Percentiles rank a stretch among this genome's conserved stretches.
Evolutionary conservation across 495 filamentous ascomycete species (phyloP).

Genomic region (Neurospora sp.): DNA sequence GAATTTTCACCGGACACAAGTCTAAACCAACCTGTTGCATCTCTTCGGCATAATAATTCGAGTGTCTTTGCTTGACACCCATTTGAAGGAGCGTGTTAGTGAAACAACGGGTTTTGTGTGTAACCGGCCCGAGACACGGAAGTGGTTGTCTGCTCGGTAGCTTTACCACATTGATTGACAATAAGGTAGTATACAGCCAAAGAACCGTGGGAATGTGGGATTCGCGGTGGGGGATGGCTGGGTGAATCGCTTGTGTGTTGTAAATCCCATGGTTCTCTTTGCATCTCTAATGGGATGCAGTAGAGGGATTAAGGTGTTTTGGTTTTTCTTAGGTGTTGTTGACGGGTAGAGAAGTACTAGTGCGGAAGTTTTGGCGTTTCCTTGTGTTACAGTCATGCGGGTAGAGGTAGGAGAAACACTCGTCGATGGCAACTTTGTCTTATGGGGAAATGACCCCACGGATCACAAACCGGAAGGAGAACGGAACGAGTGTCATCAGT

Average conservation of each 20-base stretch:
- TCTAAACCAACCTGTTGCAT: background rate
- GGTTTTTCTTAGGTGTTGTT: background rate
- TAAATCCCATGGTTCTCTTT: background rate
- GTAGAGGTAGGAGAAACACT: background rate
- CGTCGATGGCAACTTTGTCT: background rate
- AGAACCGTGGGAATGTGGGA: background rate
- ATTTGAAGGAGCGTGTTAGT: background rate
- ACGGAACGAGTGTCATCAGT: background rate
- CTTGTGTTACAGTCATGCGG: background rate
- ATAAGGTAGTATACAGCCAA: background rate
- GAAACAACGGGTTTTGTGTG: background rate
- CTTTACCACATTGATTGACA: background rate
- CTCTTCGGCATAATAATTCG: background rate
- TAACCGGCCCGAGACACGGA: background rate
- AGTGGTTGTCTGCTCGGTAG: background rate
- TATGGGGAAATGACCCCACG: background rate
- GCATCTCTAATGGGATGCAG: background rate
- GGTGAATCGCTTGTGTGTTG: background rate
- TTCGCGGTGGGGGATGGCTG: background rate
- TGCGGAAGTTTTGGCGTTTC: background rate
- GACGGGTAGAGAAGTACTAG: background rate
- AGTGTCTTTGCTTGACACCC: background rate
- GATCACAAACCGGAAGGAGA: slow-evolving; percentile 1
- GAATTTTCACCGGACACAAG: background rate
- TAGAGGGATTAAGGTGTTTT: background rate